A percentile compares a stretch with the other conserved stretches of the same genome.
Conservation (phyloP, 1,284 basidiomycete species). For the Rhodotorula mucilaginosa region DNA sequence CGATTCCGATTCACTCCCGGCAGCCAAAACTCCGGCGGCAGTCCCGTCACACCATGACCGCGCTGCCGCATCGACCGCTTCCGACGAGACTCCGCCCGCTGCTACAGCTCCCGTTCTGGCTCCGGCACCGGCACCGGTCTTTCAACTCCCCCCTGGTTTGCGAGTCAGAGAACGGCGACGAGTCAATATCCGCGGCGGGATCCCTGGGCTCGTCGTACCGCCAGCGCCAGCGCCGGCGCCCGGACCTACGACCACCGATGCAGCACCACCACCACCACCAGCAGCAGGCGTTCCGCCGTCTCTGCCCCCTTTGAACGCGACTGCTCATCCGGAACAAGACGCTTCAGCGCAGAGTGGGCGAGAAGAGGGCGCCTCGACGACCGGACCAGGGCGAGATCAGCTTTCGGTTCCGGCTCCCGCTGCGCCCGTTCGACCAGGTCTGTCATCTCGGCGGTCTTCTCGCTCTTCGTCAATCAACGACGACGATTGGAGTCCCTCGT, state of each 20-base stretch:
- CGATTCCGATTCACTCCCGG: conserved; percentile 5
- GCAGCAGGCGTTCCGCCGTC: too few species aligned
- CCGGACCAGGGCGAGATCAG: too few species aligned
- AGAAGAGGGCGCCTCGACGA: too few species aligned
- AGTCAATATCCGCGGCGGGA: conserved; percentile 27
- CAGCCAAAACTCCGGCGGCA: too few species aligned
- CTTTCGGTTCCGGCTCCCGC: too few species aligned
- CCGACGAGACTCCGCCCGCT: not conserved
- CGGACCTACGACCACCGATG: not conserved
- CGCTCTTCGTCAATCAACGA: too few species aligned
- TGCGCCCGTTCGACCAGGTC: too few species aligned
- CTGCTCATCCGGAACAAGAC: too few species aligned
- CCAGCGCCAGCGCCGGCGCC: not conserved
- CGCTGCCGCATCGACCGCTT: not conserved
- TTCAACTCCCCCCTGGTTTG: conserved; percentile 17
- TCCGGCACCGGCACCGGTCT: not conserved
- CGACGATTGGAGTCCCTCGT: not conserved
- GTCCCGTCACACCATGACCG: not conserved
- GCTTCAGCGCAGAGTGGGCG: too few species aligned
- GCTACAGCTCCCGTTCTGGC: not conserved
- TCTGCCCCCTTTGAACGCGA: too few species aligned
- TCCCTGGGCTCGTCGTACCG: not conserved
- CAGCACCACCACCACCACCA: not conserved
- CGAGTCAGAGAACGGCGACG: conserved; percentile 27
- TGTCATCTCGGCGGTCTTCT: too few species aligned